Percentiles rank a stretch among this genome's conserved stretches.
These are phyloP conservation scores for Nicotiana undulata DNA, from an alignment of 257 asterid genomes.

Conservation along the genomic window DNA sequence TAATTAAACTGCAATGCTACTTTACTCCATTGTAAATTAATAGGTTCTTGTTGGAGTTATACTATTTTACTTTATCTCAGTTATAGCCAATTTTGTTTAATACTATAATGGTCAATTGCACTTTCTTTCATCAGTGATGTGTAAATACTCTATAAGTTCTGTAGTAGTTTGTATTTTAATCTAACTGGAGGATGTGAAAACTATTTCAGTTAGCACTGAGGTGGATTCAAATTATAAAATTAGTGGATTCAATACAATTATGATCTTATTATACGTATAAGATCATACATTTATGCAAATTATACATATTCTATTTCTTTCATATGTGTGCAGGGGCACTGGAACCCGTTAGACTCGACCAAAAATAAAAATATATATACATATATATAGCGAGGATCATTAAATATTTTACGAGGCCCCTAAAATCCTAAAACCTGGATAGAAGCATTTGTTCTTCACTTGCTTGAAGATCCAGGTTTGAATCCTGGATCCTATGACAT, in stretches of 20 bases:
- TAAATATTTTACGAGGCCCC: no score
- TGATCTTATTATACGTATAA: not conserved
- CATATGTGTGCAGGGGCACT: no score
- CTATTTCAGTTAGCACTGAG: not conserved
- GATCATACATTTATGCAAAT: no score
- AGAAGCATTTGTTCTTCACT: no score
- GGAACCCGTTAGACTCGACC: no score
- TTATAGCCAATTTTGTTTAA: not conserved
- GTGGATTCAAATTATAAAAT: not conserved
- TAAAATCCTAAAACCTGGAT: no score
- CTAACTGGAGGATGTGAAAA: not conserved
- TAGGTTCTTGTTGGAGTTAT: not conserved
- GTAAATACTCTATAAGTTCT: not conserved
- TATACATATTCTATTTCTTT: not conserved
- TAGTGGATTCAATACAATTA: not conserved
- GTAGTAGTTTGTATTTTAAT: not conserved
- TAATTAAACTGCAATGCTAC: constrained; percentile 13
- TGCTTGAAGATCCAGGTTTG: no score
- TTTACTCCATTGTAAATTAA: not conserved
- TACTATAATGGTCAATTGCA: not conserved
- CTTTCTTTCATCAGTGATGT: not conserved
- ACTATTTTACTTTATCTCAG: not conserved
- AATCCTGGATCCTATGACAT: no score
- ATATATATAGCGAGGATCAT: no score
- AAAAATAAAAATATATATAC: no score